Evolutionary conservation across 805 yeast genomes (phyloP).

Genomic region (Saccharomycopsis sp.): DNA sequence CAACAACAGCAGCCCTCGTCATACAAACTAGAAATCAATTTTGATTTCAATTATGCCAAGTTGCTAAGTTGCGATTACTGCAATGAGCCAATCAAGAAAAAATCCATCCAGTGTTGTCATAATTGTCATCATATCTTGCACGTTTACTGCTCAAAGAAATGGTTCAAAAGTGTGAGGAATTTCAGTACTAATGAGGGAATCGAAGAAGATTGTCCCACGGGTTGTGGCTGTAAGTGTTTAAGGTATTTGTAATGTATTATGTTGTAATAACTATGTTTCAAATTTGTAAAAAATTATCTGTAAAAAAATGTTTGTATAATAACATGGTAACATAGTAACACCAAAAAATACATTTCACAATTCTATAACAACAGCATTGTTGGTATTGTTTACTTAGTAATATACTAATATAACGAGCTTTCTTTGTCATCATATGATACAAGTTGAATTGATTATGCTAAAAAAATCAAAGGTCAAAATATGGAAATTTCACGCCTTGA

Average conservation of each 20-base stretch:
- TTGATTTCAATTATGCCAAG: not conserved
- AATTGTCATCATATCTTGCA: conserved; percentile 75
- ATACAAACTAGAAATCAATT: conserved; percentile 22
- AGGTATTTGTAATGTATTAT: conserved; percentile 21
- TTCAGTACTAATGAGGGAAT: conserved; percentile 2
- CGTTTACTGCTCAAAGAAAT: conserved; percentile 61
- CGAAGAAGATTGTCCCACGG: conserved; percentile 49
- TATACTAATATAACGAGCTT: too few relatives aligned
- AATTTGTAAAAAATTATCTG: too few relatives aligned
- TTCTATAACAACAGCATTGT: too few relatives aligned
- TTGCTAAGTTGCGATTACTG: conserved; percentile 55
- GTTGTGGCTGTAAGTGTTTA: conserved; percentile 74
- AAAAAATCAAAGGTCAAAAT: too few relatives aligned
- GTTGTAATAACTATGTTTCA: too few relatives aligned
- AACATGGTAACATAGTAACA: too few relatives aligned
- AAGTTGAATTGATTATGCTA: too few relatives aligned
- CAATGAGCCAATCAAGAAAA: conserved; percentile 44
- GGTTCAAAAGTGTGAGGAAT: conserved; percentile 48
- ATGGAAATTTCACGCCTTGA: too few relatives aligned
- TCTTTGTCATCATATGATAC: too few relatives aligned
- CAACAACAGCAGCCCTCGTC: conserved; percentile 17
- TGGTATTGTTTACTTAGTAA: too few relatives aligned
- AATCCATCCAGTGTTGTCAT: conserved; percentile 52
- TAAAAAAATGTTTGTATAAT: too few relatives aligned
- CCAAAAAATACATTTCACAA: too few relatives aligned